Evolutionary conservation across 2,329 filamentous ascomycete species (phyloP).

Genomic region (Ophiosphaerella narmari): DNA sequence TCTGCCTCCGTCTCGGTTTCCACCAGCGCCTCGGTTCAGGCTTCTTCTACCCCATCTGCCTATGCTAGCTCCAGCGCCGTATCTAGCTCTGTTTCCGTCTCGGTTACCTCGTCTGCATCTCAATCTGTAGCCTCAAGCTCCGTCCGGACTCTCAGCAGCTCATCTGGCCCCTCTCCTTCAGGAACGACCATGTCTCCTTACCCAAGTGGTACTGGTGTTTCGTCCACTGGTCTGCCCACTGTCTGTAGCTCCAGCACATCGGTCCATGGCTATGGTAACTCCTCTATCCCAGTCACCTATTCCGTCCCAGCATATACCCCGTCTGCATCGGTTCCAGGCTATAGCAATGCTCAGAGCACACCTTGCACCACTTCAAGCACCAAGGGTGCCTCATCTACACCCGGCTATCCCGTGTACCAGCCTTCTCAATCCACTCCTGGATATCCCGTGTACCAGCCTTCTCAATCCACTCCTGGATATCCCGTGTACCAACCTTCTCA

Average conservation of each 20-base stretch:
- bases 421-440: background rate
- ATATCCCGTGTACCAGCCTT: background rate
- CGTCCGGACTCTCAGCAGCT: background rate
- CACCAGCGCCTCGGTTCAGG: background rate
- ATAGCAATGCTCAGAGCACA: background rate
- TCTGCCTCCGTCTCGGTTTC: background rate
- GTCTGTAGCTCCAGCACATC: background rate
- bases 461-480: conserved; percentile 1
- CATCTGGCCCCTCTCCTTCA: background rate
- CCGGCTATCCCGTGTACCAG: background rate
- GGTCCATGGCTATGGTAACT: background rate
- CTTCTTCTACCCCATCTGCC: background rate
- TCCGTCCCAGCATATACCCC: background rate
- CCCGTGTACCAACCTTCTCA: background rate
- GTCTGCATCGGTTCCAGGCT: background rate
- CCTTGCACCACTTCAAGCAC: conserved; percentile 2
- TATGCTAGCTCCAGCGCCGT: background rate
- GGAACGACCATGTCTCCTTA: background rate
- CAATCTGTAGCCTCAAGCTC: background rate
- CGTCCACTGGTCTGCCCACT: background rate
- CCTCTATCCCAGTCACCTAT: background rate
- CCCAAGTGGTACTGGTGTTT: background rate
- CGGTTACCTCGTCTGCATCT: background rate
- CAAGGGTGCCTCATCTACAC: background rate
- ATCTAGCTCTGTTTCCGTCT: background rate